Conservation (phyloP, 176 grass and related monocot species). For the Musa itinerans region DNA sequence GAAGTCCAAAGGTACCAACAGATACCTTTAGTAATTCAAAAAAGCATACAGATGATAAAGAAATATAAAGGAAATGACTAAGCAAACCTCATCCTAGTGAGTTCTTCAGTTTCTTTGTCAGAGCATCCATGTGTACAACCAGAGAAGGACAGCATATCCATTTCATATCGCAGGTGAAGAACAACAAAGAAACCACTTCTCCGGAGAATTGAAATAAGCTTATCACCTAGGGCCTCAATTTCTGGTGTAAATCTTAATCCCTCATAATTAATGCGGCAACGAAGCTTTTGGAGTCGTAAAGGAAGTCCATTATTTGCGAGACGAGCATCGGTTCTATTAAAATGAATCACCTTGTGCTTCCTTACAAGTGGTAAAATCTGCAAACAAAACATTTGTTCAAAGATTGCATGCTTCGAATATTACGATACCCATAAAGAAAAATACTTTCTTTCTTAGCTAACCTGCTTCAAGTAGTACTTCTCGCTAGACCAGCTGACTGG, state of each 20-base stretch:
- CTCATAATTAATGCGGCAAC: slow-evolving; percentile 73
- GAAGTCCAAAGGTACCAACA: slow-evolving; percentile 20
- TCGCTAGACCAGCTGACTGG: slow-evolving; percentile 90
- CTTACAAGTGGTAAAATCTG: slow-evolving; percentile 84
- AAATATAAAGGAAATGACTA: too few species aligned
- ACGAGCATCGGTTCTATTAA: slow-evolving; percentile 74
- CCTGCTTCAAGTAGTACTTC: slow-evolving; percentile 96
- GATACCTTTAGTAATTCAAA: slow-evolving; percentile 2
- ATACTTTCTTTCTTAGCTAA: slow-evolving; percentile 24
- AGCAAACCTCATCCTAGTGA: slow-evolving; percentile 83
- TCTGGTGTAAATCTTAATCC: slow-evolving; percentile 73
- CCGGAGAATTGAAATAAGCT: slow-evolving; percentile 60
- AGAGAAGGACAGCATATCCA: slow-evolving; percentile 99
- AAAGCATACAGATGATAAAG: slow-evolving; percentile 13
- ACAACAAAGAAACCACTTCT: slow-evolving; percentile 64
- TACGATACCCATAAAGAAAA: not conserved
- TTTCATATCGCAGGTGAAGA: slow-evolving; percentile 94
- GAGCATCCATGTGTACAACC: slow-evolving; percentile 93
- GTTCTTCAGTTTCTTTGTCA: slow-evolving; percentile 52
- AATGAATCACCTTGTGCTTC: slow-evolving; percentile 85
- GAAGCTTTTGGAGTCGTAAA: slow-evolving; percentile 73
- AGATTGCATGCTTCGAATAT: not conserved
- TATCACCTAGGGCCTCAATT: slow-evolving; percentile 74
- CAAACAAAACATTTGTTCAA: not conserved
- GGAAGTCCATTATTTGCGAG: slow-evolving; percentile 89